These are phyloP conservation scores for Parachaetomium inaequale DNA, from an alignment of 495 filamentous ascomycete species.

Conservation along the genomic window DNA sequence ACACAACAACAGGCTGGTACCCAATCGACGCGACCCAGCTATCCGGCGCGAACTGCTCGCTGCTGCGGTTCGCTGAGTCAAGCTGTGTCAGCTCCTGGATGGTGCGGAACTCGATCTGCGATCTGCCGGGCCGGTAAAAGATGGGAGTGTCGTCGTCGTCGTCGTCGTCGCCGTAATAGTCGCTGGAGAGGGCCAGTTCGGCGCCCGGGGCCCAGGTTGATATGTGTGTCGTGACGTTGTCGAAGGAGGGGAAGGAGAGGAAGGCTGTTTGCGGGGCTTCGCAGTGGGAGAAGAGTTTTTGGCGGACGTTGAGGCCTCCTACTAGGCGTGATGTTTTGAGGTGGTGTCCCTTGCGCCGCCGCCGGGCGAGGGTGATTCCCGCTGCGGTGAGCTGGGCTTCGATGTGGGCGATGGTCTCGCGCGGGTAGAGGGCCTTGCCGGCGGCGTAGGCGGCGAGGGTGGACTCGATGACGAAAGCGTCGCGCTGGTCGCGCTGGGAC, in stretches of 20 bases:
- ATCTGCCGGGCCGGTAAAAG: constrained; percentile 1
- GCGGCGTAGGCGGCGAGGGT: constrained; percentile 15
- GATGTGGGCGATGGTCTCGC: constrained; percentile 11
- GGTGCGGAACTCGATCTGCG: constrained; percentile 25
- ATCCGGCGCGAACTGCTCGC: constrained; percentile 12
- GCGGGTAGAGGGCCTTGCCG: constrained; percentile 22
- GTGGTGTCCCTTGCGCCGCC: constrained; percentile 1
- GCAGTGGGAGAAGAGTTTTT: constrained; percentile 14
- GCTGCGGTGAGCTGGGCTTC: constrained; percentile 18
- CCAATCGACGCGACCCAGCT: constrained; percentile 14
- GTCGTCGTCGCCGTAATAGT: not conserved
- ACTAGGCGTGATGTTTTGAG: not conserved
- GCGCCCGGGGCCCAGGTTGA: constrained; percentile 12
- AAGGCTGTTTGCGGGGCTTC: constrained; percentile 22
- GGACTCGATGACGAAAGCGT: constrained; percentile 4
- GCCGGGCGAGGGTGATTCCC: not conserved
- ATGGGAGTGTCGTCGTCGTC: not conserved
- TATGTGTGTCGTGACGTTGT: constrained; percentile 17
- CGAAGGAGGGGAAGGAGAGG: constrained; percentile 14
- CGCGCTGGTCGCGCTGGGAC: not conserved
- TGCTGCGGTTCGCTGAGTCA: constrained; percentile 10
- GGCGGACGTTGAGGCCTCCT: not conserved
- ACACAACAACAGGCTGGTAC: constrained; percentile 15
- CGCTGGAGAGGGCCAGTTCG: not conserved
- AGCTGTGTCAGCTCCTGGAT: constrained; percentile 23